Base-by-base conservation (phyloP, 169 alveolate genomes). In the Cryptosporidium sp. region DNA sequence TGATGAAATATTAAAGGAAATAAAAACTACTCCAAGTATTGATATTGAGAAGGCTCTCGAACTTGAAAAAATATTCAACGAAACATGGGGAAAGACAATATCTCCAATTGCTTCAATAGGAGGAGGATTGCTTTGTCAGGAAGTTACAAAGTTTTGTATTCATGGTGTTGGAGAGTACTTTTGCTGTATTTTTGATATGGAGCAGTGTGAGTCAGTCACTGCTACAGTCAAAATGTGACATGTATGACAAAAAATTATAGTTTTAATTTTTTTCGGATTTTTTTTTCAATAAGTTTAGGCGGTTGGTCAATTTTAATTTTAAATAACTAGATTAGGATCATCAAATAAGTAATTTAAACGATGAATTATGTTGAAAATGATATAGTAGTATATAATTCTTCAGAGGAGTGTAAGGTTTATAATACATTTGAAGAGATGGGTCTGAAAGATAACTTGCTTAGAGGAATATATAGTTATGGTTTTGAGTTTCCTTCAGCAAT, bases 401-500 rank as follows among this genome's bases (percentile, higher is more conserved):
- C 89, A 3, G 89, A 80, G 53, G 56, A 80, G 16, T 80, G 58
- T 48, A 60, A 65, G 37, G 21, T 62, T 23, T 80, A 61, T 52
- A 33, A 80, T 67, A 62, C 98, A 29, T 98, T 98, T 91, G 99
- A 97, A 58, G 95, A 94, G 0, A 93, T 98, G 95, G 97, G 97
- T 14, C 93, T 98, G 67, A 97, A 96, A 70, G 99, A 97, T 91
- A 98, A 97, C 75, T 94, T 98, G 37, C 94, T 98, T 53, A 97
- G 98, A 93, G 99, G 99, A 65, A 96, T 99, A 69, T 97, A 96
- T 86, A 97, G 99, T 31, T 98, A 96, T 93, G 99, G 99, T 33
- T 98, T 98, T 91, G 99, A 98, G 94, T 96, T 97, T 75, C 99
- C 99, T 31, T 97, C 99, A 23, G 99, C 99, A 16, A 99, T 99